These are phyloP conservation scores for Trichoderma sp. DNA, from an alignment of 2,329 filamentous ascomycete species.

Conservation along the genomic window DNA sequence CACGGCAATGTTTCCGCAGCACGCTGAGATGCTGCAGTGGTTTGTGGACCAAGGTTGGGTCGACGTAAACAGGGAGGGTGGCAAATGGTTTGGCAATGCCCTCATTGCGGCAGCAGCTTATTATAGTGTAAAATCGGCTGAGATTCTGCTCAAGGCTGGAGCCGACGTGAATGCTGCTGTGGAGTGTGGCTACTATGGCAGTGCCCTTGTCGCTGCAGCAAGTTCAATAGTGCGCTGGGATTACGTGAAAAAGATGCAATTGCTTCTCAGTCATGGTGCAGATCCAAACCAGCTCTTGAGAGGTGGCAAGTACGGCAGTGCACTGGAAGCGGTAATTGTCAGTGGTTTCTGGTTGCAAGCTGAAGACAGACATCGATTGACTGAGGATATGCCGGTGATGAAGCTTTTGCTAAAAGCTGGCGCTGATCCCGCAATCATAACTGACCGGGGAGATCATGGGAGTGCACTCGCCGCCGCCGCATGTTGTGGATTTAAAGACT, in stretches of 20 bases:
- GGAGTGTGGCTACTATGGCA: background rate
- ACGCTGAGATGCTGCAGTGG: background rate
- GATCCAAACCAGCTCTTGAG: background rate
- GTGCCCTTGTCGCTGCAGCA: background rate
- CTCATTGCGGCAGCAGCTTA: background rate
- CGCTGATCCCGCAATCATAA: slow-evolving; percentile 1
- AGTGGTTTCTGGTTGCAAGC: no score
- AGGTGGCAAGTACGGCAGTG: background rate
- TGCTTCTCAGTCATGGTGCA: slow-evolving; percentile 1
- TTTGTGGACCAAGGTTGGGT: background rate
- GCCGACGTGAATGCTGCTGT: background rate
- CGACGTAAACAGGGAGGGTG: background rate
- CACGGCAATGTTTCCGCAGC: no score
- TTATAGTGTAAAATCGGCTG: no score
- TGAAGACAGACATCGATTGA: no score
- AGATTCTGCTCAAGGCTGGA: background rate
- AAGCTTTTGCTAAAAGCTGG: background rate
- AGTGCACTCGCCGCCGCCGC: slow-evolving; percentile 15
- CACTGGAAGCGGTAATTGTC: background rate
- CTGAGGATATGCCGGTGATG: no score
- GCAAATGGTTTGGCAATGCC: background rate
- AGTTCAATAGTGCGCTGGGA: no score
- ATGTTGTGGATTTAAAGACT: background rate
- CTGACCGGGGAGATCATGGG: background rate
- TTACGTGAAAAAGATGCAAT: no score